Evolutionary conservation across 371 early-diverging fungal genomes (phyloP), one percentile per base, ranked within the genome.

Genomic region (Apophysomyces ossiformis): DNA sequence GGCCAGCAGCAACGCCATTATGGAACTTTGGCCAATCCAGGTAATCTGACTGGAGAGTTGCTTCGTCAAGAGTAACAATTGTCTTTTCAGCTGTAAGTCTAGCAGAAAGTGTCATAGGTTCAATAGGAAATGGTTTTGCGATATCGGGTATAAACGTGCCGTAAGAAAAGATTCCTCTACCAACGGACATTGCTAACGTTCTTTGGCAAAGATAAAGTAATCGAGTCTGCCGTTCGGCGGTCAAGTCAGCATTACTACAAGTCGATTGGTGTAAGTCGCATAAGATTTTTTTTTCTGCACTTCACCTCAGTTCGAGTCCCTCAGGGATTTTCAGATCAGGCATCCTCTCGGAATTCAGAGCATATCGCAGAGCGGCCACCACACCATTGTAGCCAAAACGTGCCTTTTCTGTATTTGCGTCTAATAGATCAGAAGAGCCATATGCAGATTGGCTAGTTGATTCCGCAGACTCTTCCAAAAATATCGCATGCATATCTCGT

Each of bases 1-100:
- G 79, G 5, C 91, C 95, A 1, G 91, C 84, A 16, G 95, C 90
- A 0, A 93, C 94, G 0, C 96, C 97, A 58, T 90, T 87, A 72
- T 96, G 95, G 66, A 96, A 96, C 7, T 85, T 75, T 0, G 96
- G 91, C 97, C 96, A 96, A 37, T 85, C 81, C 2, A 82, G 43
- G 4, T 78, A 69, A 4, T 90, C 87, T 4, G 79, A 68, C 2
- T 75, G 75, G 16, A 79, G 68, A 0, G 72, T 26, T 1, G 72
- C 43, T n/a, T 83, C 76, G 11, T 89, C 91, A 0, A 88, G 67
- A 16, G 76, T 73, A 4, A 88, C 80, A 15, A 82, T 68, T 1
- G 86, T 82, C 41, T 84, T 85, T 9, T 84, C 56, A 0, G 93
- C 91, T 4, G 89, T 69, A 5, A 95, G 71, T 21, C 87, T 88